phyloP scores from a whole-genome alignment of 2,329 filamentous ascomycete species.

The Atkinsonella hypoxylon region DNA sequence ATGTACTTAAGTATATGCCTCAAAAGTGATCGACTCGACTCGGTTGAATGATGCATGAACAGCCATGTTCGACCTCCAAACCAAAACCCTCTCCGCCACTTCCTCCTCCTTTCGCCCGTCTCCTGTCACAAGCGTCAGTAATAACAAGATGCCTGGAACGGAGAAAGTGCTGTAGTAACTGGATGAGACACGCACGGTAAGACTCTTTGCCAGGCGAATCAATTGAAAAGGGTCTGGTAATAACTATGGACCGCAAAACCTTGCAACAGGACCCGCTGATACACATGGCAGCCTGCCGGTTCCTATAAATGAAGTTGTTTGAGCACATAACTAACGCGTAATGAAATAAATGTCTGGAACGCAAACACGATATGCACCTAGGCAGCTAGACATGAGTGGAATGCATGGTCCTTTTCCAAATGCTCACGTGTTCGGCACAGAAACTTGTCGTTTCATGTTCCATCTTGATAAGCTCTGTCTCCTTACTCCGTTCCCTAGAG shows the following conservation, averaged over 20 bases:
- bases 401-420: no score
- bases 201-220: background rate
- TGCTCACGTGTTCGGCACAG: no score
- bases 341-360: no score
- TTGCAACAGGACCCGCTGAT: background rate
- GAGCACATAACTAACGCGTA: background rate
- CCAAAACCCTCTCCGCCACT: background rate
- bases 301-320: background rate
- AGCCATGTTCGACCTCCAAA: background rate
- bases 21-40: background rate
- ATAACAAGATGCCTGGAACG: background rate
- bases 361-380: no score
- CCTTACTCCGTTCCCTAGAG: no score
- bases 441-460: no score
- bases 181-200: slow-evolving; percentile 2
- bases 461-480: no score
- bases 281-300: background rate
- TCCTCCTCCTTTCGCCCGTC: background rate
- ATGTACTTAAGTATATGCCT: background rate
- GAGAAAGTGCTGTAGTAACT: background rate
- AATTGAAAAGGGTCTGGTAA: slow-evolving; percentile 1
- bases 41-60: background rate
- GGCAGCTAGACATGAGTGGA: no score
- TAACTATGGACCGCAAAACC: slow-evolving; percentile 6
- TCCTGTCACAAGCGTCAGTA: background rate